Evolutionary conservation across 31 red algal genomes (phyloP), one percentile per base, ranked within the genome.

Genomic region (Asparagopsis taxiformis): DNA sequence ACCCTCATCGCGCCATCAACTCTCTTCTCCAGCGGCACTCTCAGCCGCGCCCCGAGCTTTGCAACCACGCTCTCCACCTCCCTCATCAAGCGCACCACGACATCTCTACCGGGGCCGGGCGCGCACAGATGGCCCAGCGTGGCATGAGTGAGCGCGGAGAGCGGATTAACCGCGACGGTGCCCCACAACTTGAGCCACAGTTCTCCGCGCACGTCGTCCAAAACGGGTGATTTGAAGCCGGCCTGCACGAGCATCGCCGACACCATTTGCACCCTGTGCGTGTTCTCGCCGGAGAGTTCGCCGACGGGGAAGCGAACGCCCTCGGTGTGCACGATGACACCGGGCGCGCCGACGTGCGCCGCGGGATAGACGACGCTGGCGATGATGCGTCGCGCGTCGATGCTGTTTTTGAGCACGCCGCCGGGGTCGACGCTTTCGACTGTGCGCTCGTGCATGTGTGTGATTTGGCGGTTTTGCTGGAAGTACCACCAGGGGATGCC

Each of bases 401-500:
- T 93, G 11, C 66, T 58, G 21, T 32, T 26, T 34, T 69, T 73
- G 2, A 85, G 65, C 32, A 72, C 59, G 22, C 79, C 89, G 30
- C 74, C 72, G 36, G 89, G 80, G 50, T 86, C 89, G 22, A 78
- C 89, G 28, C 49, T 59, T 44, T 79, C 74, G 28, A 93, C 71
- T 1, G 74, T 71, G 22, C 70, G 62, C 23, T 75, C 46, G 21
- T 44, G 60, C 21, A 79, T 59, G n/a, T 74, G 59, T 25, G 46
- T 65, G 11, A 74, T 52, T 16, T 73, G 70, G 22, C 48, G 52
- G 36, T 79, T 79, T 51, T 84, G 54, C 64, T 93, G 89, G 38
- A 85, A 93, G 53, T 80, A 93, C 89, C 89, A 93, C 89, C 89
- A 93, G 1, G 89, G 89, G 35, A 93, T 84, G 1, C 80, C 79